These are phyloP conservation scores for Limnanthes douglasii DNA, from an alignment of 345 rosid genomes.

Conservation along the genomic window DNA sequence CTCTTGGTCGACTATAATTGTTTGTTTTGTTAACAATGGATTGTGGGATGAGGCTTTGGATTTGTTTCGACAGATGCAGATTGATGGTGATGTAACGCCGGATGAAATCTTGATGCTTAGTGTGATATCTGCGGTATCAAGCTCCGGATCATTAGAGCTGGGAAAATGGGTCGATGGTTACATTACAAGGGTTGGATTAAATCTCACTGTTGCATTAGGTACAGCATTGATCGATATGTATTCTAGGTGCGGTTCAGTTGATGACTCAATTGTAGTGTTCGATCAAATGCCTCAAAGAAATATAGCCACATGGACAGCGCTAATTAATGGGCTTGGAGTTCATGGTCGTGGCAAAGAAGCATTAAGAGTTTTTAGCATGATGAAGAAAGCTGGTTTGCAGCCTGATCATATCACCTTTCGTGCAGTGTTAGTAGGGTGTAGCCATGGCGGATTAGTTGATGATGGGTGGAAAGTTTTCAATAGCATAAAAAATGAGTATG, in stretches of 20 bases:
- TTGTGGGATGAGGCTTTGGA: constrained; percentile 20
- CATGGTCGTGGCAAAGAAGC: constrained; percentile 27
- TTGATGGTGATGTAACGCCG: constrained; percentile 12
- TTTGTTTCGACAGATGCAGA: constrained; percentile 26
- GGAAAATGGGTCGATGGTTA: constrained; percentile 31
- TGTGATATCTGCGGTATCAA: constrained; percentile 24
- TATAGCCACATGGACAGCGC: constrained; percentile 27
- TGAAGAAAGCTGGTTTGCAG: constrained; percentile 16
- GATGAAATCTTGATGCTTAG: constrained; percentile 31
- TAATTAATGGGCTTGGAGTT: constrained; percentile 32
- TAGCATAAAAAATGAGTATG: constrained; percentile 22
- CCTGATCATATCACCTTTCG: constrained; percentile 28
- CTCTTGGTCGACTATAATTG: constrained; percentile 34
- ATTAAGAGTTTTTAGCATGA: constrained; percentile 14
- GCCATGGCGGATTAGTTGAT: constrained; percentile 30
- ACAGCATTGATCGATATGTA: constrained; percentile 41
- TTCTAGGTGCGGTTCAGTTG: constrained; percentile 35
- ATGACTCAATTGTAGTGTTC: constrained; percentile 23
- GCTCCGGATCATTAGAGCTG: constrained; percentile 26
- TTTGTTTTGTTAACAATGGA: constrained; percentile 23
- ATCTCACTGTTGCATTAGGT: constrained; percentile 14
- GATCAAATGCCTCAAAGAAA: constrained; percentile 23
- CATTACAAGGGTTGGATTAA: constrained; percentile 14
- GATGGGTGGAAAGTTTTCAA: constrained; percentile 26
- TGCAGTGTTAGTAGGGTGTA: constrained; percentile 32